phyloP scores from a whole-genome alignment of 2,329 filamentous ascomycete species.

The Huntiella omanensis region DNA sequence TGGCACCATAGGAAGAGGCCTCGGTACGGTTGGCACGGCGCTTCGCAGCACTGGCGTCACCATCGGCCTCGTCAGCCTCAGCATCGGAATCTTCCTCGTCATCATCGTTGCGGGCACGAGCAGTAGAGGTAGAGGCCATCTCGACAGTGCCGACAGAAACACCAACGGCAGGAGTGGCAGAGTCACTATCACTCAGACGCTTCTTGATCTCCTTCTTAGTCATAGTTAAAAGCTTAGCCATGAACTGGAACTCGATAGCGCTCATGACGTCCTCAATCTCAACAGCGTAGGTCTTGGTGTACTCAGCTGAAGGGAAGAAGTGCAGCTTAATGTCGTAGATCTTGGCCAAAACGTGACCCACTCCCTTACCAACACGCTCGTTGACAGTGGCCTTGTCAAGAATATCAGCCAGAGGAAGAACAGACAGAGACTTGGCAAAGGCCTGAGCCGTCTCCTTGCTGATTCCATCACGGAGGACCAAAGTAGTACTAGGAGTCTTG shows the following conservation, averaged over 20 bases:
- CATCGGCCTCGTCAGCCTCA: conserved; percentile 60
- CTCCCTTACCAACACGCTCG: conserved; percentile 58
- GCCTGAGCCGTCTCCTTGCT: conserved; percentile 47
- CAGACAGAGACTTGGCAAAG: conserved; percentile 85
- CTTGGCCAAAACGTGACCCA: conserved; percentile 54
- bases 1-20: conserved; percentile 74
- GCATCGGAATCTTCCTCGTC: conserved; percentile 50
- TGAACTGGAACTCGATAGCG: conserved; percentile 63
- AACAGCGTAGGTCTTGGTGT: conserved; percentile 72
- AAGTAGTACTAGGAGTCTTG: conserved; percentile 76
- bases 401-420: conserved; percentile 66
- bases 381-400: conserved; percentile 64
- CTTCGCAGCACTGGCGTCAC: conserved; percentile 58
- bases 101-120: conserved; percentile 31
- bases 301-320: conserved; percentile 73
- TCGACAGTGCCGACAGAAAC: conserved; percentile 34
- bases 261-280: conserved; percentile 55
- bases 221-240: conserved; percentile 50
- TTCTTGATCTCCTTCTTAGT: conserved; percentile 70
- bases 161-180: conserved; percentile 58
- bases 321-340: conserved; percentile 65
- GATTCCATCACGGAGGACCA: conserved; percentile 58
- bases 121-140: conserved; percentile 23
- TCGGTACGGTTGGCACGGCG: conserved; percentile 58
- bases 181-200: conserved; percentile 44